phyloP scores from a whole-genome alignment of 768 basidiomycete genomes.

The Pulveroboletus frians region DNA sequence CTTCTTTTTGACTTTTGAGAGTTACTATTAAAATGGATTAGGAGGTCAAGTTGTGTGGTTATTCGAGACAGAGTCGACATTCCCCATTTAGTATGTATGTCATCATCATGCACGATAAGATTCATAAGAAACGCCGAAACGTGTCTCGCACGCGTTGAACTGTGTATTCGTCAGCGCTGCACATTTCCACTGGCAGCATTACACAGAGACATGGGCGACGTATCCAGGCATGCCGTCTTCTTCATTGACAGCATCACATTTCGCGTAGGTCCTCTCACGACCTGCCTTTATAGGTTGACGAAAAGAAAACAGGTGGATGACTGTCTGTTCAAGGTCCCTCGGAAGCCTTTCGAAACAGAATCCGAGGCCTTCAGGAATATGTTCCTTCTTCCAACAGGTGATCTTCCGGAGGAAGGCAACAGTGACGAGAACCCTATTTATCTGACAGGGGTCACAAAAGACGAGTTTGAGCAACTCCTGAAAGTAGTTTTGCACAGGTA shows the following conservation, averaged over 20 bases:
- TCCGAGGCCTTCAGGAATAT: slow-evolving; percentile 18
- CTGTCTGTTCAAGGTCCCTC: slow-evolving; percentile 18
- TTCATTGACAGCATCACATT: slow-evolving; percentile 13
- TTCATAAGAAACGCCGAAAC: too few species aligned
- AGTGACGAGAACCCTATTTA: slow-evolving; percentile 14
- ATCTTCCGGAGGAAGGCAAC: slow-evolving; percentile 6
- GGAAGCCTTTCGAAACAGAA: slow-evolving; percentile 10
- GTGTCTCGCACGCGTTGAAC: too few species aligned
- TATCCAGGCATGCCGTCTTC: slow-evolving; percentile 3
- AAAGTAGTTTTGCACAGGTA: slow-evolving; percentile 12
- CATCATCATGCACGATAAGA: too few species aligned
- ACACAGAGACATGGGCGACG: background rate
- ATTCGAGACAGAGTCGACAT: too few species aligned
- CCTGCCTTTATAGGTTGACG: background rate
- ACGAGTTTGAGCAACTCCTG: slow-evolving; percentile 17
- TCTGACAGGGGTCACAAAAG: slow-evolving; percentile 8
- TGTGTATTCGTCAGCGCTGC: too few species aligned
- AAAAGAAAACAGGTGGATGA: slow-evolving; percentile 15
- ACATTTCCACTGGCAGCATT: too few species aligned
- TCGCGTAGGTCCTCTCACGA: background rate
- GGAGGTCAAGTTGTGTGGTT: too few species aligned
- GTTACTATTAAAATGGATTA: too few species aligned
- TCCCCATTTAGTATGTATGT: too few species aligned
- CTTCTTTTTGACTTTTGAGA: too few species aligned
- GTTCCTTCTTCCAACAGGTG: slow-evolving; percentile 14